A percentile compares a stretch with the other conserved stretches of the same genome.
phyloP scores from a whole-genome alignment of 2,329 filamentous ascomycete genomes.

The Harringtonia lauricola region DNA sequence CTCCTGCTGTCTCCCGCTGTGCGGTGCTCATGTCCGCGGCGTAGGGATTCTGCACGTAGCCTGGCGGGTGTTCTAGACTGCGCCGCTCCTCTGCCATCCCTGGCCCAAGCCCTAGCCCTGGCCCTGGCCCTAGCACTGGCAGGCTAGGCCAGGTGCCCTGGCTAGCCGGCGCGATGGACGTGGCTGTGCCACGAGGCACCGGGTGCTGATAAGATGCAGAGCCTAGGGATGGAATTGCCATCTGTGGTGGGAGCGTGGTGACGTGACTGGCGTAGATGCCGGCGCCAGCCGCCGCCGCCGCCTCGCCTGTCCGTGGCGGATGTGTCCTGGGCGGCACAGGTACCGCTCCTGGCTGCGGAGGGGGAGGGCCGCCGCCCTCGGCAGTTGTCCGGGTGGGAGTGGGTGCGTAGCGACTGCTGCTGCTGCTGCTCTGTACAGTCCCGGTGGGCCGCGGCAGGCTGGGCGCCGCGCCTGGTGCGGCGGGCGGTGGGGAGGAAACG shows the following conservation, averaged over 20 bases:
- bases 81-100: constrained; percentile 1
- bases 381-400: constrained; percentile 29
- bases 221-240: constrained; percentile 42
- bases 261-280: constrained; percentile 18
- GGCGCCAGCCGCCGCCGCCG: constrained; percentile 14
- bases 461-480: constrained; percentile 31
- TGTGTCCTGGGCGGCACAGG: constrained; percentile 30
- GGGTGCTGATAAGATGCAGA: no score
- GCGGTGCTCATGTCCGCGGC: constrained; percentile 39
- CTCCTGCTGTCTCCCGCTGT: constrained; percentile 27
- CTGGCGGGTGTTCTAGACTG: constrained; percentile 34
- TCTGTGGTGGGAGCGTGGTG: constrained; percentile 30
- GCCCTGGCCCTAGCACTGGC: no score
- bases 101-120: no score
- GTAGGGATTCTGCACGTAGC: constrained; percentile 45
- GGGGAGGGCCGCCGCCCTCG: constrained; percentile 30
- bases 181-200: constrained; percentile 36
- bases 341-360: constrained; percentile 46
- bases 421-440: constrained; percentile 19
- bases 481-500: neutral
- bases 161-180: no score
- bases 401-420: constrained; percentile 14
- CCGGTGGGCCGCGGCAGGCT: constrained; percentile 32
- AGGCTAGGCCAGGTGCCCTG: no score
- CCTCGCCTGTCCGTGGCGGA: constrained; percentile 38